Evolutionary conservation across 768 basidiomycete genomes (phyloP), one percentile per base, ranked within the genome.

Genomic region (Gymnopilus dilepis): DNA sequence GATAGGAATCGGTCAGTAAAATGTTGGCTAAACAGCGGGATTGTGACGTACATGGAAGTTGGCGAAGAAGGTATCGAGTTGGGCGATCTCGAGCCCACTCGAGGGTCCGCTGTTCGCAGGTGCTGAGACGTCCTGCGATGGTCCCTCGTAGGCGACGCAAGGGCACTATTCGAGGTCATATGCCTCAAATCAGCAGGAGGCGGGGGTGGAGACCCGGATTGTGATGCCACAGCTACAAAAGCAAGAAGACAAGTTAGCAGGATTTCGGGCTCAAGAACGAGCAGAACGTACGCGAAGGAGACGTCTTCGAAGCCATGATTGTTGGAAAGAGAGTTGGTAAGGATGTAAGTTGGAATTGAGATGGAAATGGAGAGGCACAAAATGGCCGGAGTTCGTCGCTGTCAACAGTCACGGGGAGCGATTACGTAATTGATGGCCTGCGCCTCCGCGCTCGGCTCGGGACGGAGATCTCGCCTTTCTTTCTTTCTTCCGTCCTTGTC

Each of bases 11-110:
- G n/a, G 61, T 38, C 50, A 30, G 45, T 17, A 11, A 12, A 21
- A 57, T 33, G 58, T 6, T 40, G 41, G 47, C 61, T 26, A 56
- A 15, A 50, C n/a, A 43, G 30, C 34, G 64, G 54, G 28, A 31
- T 30, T 37, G 52, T 38, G 26, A 76, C 88, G 61, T 80, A 90
- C 88, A 91, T 85, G 33, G 90, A 91, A 19, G 90, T 90, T 3
- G 91, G 33, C 33, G 12, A 34, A 34, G 33, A 34, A 6, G 33
- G 33, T 6, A 34, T 34, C 6, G 12, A 34, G 33, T 12, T 34
- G 6, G 33, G 33, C 33, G 33, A 34, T 12, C 12, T 6, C 33
- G 6, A 34, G 33, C 33, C 33, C 33, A 34, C 33, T 6, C 33
- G 12, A 6, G 33, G 33, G 12, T 34, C 33, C 12, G 6, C 33